Conservation (phyloP, 2,329 filamentous ascomycete species). For the Sclerotinia borealis region DNA sequence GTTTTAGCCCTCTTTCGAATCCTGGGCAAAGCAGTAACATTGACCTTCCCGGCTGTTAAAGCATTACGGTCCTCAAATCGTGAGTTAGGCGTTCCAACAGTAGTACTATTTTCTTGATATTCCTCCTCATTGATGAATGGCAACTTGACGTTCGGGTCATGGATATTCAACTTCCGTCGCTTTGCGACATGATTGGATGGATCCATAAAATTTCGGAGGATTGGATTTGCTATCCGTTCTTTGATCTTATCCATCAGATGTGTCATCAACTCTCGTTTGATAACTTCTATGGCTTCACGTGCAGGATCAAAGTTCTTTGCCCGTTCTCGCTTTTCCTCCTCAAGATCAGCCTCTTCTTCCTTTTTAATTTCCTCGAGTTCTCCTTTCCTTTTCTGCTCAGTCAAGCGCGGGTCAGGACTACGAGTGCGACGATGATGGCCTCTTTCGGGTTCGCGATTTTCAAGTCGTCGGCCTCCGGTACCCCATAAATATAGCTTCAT, state of each 20-base stretch:
- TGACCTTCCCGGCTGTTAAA: conserved; percentile 43
- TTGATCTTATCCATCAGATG: conserved; percentile 87
- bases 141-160: conserved; percentile 58
- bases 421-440: conserved; percentile 37
- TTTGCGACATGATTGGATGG: conserved; percentile 75
- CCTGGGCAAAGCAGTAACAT: conserved; percentile 62
- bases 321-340: conserved; percentile 83
- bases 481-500: conserved; percentile 66
- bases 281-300: conserved; percentile 69
- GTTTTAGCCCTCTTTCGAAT: conserved; percentile 55
- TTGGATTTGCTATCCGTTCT: conserved; percentile 75
- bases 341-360: conserved; percentile 75
- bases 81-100: conserved; percentile 60
- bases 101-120: conserved; percentile 52
- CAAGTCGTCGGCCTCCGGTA: conserved; percentile 20
- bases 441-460: conserved; percentile 14
- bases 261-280: conserved; percentile 75
- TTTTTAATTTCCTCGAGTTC: conserved; percentile 60
- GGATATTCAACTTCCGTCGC: conserved; percentile 70
- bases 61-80: conserved; percentile 48
- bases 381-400: conserved; percentile 51
- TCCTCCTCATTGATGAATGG: conserved; percentile 52
- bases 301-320: conserved; percentile 90
- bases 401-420: conserved; percentile 36
- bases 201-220: conserved; percentile 74